phyloP scores from a whole-genome alignment of 176 grass and related monocot species.

The Panicum miliaceum region DNA sequence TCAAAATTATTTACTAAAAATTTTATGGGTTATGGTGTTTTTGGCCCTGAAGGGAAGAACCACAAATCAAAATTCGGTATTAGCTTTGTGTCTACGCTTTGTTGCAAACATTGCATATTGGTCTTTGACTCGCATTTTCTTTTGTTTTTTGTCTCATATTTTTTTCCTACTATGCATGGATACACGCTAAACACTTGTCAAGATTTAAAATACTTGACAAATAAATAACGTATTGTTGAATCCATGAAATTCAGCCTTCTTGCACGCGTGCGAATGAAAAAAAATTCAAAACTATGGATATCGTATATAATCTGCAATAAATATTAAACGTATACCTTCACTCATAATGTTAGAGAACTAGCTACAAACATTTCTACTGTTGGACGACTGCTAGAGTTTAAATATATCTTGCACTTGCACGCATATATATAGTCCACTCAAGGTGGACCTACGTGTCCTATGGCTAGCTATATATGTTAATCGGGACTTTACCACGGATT shows the following conservation, averaged over 20 bases:
- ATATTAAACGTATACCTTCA: background rate
- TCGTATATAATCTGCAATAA: background rate
- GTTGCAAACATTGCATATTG: background rate
- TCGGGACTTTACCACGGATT: background rate
- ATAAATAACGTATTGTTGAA: background rate
- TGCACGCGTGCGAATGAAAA: background rate
- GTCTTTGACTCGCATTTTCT: background rate
- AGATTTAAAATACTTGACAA: background rate
- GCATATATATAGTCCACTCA: background rate
- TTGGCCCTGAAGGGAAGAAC: background rate
- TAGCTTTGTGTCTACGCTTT: background rate
- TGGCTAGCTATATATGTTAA: background rate
- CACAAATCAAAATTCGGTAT: background rate
- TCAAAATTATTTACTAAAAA: background rate
- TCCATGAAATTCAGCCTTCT: too few species aligned
- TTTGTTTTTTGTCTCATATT: background rate
- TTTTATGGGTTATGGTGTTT: background rate
- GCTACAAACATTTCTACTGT: background rate
- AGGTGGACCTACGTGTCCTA: background rate
- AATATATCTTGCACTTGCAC: background rate
- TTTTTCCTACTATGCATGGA: background rate
- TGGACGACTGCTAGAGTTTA: background rate
- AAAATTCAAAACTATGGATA: background rate
- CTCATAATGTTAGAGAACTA: background rate
- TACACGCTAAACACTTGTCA: background rate